Percentiles rank a stretch among this genome's conserved stretches.
Conservation (phyloP, 345 rosid species). For the Lumnitzera littorea region DNA sequence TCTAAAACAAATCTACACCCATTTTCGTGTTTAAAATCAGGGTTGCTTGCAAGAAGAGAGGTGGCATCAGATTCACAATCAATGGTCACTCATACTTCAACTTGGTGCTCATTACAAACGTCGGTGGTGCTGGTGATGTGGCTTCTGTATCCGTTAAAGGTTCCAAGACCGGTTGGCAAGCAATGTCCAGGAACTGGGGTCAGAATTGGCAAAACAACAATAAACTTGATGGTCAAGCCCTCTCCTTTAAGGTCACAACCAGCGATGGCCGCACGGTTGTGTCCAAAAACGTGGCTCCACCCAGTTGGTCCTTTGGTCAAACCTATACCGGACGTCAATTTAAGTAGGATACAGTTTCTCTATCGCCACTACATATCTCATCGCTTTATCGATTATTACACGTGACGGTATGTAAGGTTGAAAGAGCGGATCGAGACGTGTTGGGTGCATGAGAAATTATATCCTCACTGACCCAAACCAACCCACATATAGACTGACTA, state of each 20-base stretch:
- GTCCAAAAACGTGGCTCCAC: slow-evolving; percentile 34
- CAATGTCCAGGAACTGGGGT: slow-evolving; percentile 62
- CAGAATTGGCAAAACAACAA: slow-evolving; percentile 62
- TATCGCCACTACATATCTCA: too few species aligned
- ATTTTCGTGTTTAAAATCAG: slow-evolving; percentile 8
- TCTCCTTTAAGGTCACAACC: slow-evolving; percentile 49
- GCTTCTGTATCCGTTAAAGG: slow-evolving; percentile 38
- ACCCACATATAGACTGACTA: background rate
- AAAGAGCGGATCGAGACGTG: too few species aligned
- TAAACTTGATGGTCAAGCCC: slow-evolving; percentile 45
- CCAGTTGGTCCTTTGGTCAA: slow-evolving; percentile 48
- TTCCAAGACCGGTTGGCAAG: slow-evolving; percentile 36
- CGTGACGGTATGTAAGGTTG: too few species aligned
- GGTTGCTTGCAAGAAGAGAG: slow-evolving; percentile 39
- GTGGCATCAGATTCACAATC: slow-evolving; percentile 49
- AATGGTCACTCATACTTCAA: slow-evolving; percentile 68
- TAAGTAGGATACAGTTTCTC: background rate
- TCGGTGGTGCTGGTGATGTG: slow-evolving; percentile 54
- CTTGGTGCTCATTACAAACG: slow-evolving; percentile 51
- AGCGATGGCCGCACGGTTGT: slow-evolving; percentile 40
- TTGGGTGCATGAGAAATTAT: too few species aligned
- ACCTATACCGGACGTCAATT: slow-evolving; percentile 50
- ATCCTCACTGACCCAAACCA: too few species aligned
- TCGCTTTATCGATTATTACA: too few species aligned
- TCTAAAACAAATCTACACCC: background rate